A percentile compares a stretch with the other conserved stretches of the same genome.
Evolutionary conservation across 208 protist genomes (phyloP).

Genomic region (Trichomonas tenax): DNA sequence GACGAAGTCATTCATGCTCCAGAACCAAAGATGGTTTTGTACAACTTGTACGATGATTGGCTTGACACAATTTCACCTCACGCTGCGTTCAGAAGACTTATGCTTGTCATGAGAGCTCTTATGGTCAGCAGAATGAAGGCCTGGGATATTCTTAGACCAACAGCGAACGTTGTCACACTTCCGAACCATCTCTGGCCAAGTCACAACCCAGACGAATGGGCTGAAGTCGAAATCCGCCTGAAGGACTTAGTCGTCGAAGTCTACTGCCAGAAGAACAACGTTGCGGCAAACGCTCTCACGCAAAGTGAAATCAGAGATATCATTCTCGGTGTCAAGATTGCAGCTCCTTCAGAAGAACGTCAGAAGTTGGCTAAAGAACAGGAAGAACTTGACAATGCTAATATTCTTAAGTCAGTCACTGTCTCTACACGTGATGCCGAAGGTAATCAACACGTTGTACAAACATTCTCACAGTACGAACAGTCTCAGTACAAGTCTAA

Average conservation of each 20-base stretch:
- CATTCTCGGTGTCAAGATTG: constrained; percentile 97
- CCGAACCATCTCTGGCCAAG: constrained; percentile 97
- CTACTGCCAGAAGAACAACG: constrained; percentile 96
- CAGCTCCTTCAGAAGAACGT: constrained; percentile 84
- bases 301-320: constrained; percentile 99
- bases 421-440: constrained; percentile 32
- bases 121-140: constrained; percentile 82
- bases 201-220: constrained; percentile 94
- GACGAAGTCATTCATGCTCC: constrained; percentile 96
- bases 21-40: constrained; percentile 91
- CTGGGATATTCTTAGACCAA: constrained; percentile 85
- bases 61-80: constrained; percentile 84
- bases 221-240: constrained; percentile 79
- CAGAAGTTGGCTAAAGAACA: constrained; percentile 89
- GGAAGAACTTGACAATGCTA: constrained; percentile 48
- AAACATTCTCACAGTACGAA: constrained; percentile 66
- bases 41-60: constrained; percentile 99
- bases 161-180: constrained; percentile 78
- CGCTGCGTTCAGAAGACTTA: constrained; percentile 96
- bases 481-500: constrained; percentile 59
- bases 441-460: constrained; percentile 71
- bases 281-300: constrained; percentile 93
- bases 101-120: constrained; percentile 93
- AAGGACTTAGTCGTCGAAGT: constrained; percentile 99
- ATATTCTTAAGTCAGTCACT: not conserved